Base-by-base conservation (phyloP, 2,329 filamentous ascomycete genomes). In the Parafenestella ontariensis region DNA sequence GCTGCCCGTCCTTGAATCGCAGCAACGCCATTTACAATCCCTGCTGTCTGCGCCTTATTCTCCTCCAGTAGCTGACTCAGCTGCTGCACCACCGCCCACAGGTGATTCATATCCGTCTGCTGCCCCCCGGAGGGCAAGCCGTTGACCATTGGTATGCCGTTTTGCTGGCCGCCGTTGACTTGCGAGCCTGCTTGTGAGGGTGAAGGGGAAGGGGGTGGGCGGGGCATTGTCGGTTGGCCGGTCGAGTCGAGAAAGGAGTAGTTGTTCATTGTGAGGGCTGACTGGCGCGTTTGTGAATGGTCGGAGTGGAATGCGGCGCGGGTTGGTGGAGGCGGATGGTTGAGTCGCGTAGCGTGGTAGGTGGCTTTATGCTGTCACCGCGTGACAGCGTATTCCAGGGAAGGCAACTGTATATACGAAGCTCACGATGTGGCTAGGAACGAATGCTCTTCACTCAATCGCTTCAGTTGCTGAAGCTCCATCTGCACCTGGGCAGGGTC, bases 61-160 rank as follows among this genome's bases (percentile, higher is more conserved):
- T 77, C 75, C 49, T 76, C 73, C 29, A 77, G 64, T 46, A 76
- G 54, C 54, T 75, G 69, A 49, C 70, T 73, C 47, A 78, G 62
- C 64, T 77, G 72, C 64, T 77, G 73, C 33, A 78, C 74, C 29
- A 77, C 70, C 28, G 66, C 66, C 76, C 75, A 77, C 21, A 78
- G 66, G 54, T 77, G 70, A 52, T 77, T 78, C 75, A 78, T 76
- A 49, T 78, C 76, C 13, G 73, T 77, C 61, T 78, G 76, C 46
- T 77, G 76, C 40, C 76, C 76, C 6, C 74, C 73, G 24, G 66
- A 70, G 9, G 73, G 72, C 39, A 77, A 61, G 18, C 74, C 74
- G 49, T 77, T 77, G 36, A 76, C 72, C 64, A 76, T 68, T 7
- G 73, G 74, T 33, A 76, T 69, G 54, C 70, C 67, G 55, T 70